Conservation (phyloP, 495 filamentous ascomycete genomes). For the Neurospora tetrasperma region DNA sequence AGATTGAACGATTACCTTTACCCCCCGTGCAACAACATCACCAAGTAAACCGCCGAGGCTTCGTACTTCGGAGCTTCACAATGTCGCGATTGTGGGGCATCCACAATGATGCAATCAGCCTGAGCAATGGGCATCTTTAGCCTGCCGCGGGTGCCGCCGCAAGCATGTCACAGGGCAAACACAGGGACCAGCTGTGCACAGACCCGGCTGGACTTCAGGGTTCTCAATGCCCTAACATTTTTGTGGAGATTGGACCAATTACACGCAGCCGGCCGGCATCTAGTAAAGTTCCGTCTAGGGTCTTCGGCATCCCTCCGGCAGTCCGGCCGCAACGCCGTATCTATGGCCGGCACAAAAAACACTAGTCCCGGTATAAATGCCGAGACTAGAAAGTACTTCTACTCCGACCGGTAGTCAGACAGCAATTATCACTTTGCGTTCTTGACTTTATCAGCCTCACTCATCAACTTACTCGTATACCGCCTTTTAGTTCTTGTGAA, state of each 20-base stretch:
- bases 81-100: neutral
- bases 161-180: neutral
- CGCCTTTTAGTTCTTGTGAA: no score
- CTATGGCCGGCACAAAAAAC: neutral
- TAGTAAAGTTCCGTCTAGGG: neutral
- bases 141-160: neutral
- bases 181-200: neutral
- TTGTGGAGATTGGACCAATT: neutral
- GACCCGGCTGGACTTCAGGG: neutral
- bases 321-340: neutral
- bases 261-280: neutral
- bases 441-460: no score
- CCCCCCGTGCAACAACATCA: neutral
- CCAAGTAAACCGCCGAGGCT: neutral
- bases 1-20: neutral
- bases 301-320: neutral
- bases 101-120: slow-evolving; percentile 19
- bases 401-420: neutral
- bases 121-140: neutral
- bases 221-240: neutral
- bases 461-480: no score
- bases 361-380: no score
- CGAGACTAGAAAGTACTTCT: no score
- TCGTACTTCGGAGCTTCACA: neutral
- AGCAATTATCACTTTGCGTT: neutral